Evolutionary conservation across 2,329 filamentous ascomycete species (phyloP), one percentile per base, ranked within the genome.

Genomic region (Gyromitra esculenta): DNA sequence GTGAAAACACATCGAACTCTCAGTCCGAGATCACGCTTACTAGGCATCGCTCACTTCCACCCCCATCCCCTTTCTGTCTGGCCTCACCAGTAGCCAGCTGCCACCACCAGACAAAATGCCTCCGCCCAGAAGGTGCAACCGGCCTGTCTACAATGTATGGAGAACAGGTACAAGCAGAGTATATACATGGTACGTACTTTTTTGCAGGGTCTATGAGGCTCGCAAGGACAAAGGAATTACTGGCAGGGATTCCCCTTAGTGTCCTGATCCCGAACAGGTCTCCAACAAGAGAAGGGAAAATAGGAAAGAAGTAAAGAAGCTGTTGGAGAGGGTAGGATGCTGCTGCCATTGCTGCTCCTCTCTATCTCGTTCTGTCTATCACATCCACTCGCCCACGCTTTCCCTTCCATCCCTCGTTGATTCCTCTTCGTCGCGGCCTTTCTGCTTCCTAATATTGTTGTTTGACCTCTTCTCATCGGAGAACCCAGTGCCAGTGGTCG

Each of bases 1-100:
- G 59, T 71, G 72, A 75, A 75, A 75, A 75, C 72, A 75, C 72
- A 75, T 75, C 72, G 72, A 75, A 50, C 66, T 65, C 72, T 75
- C 60, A 75, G 60, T 75, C 72, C 72, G 50, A 75, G 72, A 75
- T 75, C 72, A 75, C 66, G 72, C 72, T 71, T 75, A 50, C 65
- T 71, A 21, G 72, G 66, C 72, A 75, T 75, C 72, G 18, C 72
- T 64, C 60, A 65, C 60, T 72, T 59, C 43, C 45, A 64, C 37
- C 43, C 56, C 41, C 64, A 43, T 57, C 21, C 56, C 56, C 65
- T 64, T 70, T 59, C 45, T 74, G 71, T 62, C 56, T 56, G 64
- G 64, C 31, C 43, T 50, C 62, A 31, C 70, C 50, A 66, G 52
- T 65, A 70, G 41, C 65, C 21, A 72, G 48, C 69, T 72, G 60